These are phyloP conservation scores for Pecoramyces ruminantium DNA, from an alignment of 192 early-diverging fungal genomes.

Conservation along the genomic window DNA sequence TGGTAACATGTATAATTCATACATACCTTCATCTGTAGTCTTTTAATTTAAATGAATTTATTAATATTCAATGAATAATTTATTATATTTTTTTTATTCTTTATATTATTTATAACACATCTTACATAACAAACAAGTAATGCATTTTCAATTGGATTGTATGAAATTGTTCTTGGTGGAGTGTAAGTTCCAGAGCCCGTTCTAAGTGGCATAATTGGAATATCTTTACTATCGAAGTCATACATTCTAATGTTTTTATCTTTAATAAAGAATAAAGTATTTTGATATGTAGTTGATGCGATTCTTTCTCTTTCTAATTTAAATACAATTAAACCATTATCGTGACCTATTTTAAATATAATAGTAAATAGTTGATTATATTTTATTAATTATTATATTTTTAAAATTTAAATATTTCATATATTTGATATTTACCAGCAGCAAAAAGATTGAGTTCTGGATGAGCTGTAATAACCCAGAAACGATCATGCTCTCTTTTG, in stretches of 20 bases:
- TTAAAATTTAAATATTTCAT: background rate
- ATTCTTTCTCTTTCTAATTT: constrained; percentile 96
- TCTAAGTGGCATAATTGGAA: constrained; percentile 60
- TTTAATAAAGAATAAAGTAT: constrained; percentile 73
- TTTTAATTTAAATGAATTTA: too few species aligned
- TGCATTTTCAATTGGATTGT: constrained; percentile 84
- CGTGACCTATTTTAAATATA: constrained; percentile 79
- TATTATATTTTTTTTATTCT: too few species aligned
- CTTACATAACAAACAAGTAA: constrained; percentile 51
- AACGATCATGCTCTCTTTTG: constrained; percentile 59
- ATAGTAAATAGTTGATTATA: too few species aligned
- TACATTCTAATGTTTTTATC: constrained; percentile 69
- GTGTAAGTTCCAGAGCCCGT: constrained; percentile 33
- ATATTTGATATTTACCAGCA: constrained; percentile 37
- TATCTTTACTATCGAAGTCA: constrained; percentile 67
- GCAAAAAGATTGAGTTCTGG: constrained; percentile 98
- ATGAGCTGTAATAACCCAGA: constrained; percentile 91
- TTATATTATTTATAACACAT: too few species aligned
- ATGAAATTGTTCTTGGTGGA: constrained; percentile 69
- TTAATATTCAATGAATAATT: too few species aligned
- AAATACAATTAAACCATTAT: constrained; percentile 94
- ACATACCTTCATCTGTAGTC: constrained; percentile 71
- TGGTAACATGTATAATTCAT: constrained; percentile 78
- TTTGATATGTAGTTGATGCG: constrained; percentile 68
- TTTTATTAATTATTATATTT: too few species aligned